A percentile compares a stretch with the other conserved stretches of the same genome.
Conservation (phyloP, 495 filamentous ascomycete genomes). For the Xylaria nigripes region DNA sequence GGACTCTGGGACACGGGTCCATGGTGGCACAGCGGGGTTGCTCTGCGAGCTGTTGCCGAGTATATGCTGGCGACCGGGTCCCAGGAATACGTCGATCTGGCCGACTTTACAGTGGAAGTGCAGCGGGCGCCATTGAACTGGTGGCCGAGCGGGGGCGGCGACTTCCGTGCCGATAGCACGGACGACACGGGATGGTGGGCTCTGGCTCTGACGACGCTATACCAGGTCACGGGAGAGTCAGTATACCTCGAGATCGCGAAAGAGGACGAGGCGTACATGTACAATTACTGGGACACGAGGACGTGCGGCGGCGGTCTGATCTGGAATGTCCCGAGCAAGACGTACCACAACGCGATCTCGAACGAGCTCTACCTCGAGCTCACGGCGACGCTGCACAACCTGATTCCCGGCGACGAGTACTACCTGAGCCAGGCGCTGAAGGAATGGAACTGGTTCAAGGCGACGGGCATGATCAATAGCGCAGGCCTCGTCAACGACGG, state of each 20-base stretch:
- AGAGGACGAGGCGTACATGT: constrained; percentile 51
- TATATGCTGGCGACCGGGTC: constrained; percentile 31
- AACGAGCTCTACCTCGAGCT: constrained; percentile 64
- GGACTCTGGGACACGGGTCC: constrained; percentile 30
- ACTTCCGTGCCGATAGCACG: constrained; percentile 50
- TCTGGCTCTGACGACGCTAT: constrained; percentile 54
- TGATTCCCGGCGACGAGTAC: constrained; percentile 38
- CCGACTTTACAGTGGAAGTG: constrained; percentile 23
- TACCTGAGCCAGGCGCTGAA: constrained; percentile 47
- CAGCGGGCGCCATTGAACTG: constrained; percentile 28
- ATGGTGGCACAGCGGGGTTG: constrained; percentile 39
- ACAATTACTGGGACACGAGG: constrained; percentile 46
- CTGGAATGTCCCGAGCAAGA: constrained; percentile 48
- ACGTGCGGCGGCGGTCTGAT: constrained; percentile 50
- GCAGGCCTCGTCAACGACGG: constrained; percentile 59
- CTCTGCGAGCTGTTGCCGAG: constrained; percentile 31
- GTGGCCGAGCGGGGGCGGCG: constrained; percentile 33
- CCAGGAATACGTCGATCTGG: constrained; percentile 26
- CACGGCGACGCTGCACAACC: constrained; percentile 57
- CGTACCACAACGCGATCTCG: constrained; percentile 58
- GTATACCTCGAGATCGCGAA: constrained; percentile 46
- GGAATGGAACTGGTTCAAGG: constrained; percentile 59
- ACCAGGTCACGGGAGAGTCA: constrained; percentile 48
- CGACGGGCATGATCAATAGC: constrained; percentile 54
- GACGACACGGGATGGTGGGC: constrained; percentile 68